These are phyloP conservation scores for Syzygium malaccense DNA, from an alignment of 441 rosid genomes.

Conservation along the genomic window DNA sequence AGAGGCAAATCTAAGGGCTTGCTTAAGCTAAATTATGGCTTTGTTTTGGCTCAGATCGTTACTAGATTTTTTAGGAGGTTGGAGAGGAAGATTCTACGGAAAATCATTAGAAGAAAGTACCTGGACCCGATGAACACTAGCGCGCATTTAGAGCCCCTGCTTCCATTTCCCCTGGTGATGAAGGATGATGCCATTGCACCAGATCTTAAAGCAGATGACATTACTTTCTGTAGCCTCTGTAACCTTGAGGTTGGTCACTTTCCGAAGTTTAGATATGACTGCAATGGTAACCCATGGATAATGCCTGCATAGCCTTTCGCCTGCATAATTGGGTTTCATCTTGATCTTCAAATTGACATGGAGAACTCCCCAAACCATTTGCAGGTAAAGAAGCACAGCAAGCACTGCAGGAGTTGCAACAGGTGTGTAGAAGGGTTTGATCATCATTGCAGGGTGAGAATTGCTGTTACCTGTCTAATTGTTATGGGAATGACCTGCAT, in stretches of 20 bases:
- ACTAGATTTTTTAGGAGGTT: slow-evolving; percentile 64
- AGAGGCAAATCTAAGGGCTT: slow-evolving; percentile 36
- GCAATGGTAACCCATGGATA: neutral
- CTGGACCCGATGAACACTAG: slow-evolving; percentile 67
- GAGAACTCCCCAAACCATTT: neutral
- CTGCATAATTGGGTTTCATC: neutral
- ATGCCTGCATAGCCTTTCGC: neutral
- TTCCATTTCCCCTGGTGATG: slow-evolving; percentile 74
- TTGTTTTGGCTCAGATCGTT: slow-evolving; percentile 63
- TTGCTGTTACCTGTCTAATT: neutral
- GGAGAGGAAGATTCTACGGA: slow-evolving; percentile 81
- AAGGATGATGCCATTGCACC: slow-evolving; percentile 74
- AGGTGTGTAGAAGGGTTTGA: slow-evolving; percentile 98
- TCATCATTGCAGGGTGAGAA: slow-evolving; percentile 90
- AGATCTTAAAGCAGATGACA: slow-evolving; percentile 61
- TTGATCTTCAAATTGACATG: neutral
- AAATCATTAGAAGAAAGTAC: slow-evolving; percentile 73
- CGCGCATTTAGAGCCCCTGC: slow-evolving; percentile 64
- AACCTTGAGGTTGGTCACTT: slow-evolving; percentile 58
- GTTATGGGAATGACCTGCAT: neutral
- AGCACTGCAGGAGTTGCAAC: slow-evolving; percentile 94
- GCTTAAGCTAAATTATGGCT: slow-evolving; percentile 56
- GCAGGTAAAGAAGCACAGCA: slow-evolving; percentile 91
- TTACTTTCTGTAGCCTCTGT: slow-evolving; percentile 79
- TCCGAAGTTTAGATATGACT: neutral